phyloP scores from a whole-genome alignment of 75 land plant species.

The Pseudotsuga menziesii region DNA sequence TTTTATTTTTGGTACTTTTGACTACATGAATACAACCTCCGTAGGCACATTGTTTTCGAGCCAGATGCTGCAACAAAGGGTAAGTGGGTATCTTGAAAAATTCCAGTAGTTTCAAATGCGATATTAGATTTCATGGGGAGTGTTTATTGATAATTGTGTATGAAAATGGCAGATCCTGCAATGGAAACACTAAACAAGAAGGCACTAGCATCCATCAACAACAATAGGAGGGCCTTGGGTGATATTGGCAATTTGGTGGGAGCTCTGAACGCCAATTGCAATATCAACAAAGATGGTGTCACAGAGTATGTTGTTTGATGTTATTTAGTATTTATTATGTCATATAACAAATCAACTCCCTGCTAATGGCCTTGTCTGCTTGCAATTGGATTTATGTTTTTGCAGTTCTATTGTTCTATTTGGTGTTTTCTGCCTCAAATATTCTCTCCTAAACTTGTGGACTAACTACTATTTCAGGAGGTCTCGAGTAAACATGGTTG shows the following conservation, averaged over 20 bases:
- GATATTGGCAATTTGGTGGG: constrained; percentile 76
- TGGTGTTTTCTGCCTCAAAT: not conserved
- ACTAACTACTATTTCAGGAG: constrained; percentile 30
- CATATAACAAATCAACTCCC: no score
- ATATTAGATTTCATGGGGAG: no score
- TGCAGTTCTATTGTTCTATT: not conserved
- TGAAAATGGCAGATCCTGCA: not conserved
- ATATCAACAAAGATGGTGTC: constrained; percentile 31
- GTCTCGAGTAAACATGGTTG: constrained; percentile 46
- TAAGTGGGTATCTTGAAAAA: no score
- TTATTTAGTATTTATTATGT: not conserved
- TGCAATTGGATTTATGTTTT: not conserved
- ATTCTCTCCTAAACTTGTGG: not conserved
- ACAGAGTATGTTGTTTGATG: not conserved
- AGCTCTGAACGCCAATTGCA: constrained; percentile 25
- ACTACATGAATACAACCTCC: no score
- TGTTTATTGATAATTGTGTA: not conserved
- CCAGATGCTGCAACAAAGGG: not conserved
- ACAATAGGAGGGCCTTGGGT: constrained; percentile 59
- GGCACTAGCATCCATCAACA: constrained; percentile 15
- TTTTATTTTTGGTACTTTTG: no score
- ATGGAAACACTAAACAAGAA: constrained; percentile 18
- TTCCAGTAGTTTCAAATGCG: not conserved
- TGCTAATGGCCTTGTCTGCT: no score
- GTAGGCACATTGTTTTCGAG: no score